Percentiles rank a stretch among this genome's conserved stretches.
phyloP scores from a whole-genome alignment of 257 asterid genomes.

The Solanum sitiens region DNA sequence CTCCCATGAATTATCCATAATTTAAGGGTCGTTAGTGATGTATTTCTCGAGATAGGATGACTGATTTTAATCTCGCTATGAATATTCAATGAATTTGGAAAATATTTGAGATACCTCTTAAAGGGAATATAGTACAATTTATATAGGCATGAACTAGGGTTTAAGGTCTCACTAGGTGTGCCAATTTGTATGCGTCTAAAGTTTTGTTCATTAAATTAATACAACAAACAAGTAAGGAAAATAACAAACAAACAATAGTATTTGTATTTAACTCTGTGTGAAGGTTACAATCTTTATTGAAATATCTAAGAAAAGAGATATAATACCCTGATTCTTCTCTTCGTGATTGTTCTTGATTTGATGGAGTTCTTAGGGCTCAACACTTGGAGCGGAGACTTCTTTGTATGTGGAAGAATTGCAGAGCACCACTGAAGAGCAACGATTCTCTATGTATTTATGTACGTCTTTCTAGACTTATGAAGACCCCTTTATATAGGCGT shows the following conservation, averaged over 20 bases:
- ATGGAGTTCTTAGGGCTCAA: background rate
- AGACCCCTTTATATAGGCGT: background rate
- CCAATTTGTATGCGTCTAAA: background rate
- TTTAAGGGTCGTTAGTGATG: too few relatives aligned
- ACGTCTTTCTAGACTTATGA: background rate
- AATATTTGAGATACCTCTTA: too few relatives aligned
- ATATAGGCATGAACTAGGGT: too few relatives aligned
- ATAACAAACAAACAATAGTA: too few relatives aligned
- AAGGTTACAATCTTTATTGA: too few relatives aligned
- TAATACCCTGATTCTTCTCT: background rate
- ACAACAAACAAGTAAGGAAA: background rate
- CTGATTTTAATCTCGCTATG: too few relatives aligned
- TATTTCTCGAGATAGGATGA: too few relatives aligned
- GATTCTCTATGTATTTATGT: background rate
- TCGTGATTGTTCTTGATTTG: background rate
- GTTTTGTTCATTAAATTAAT: too few relatives aligned
- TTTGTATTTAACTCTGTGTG: background rate
- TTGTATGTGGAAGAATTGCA: background rate
- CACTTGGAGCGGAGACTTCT: background rate
- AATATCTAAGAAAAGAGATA: background rate
- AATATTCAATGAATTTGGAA: too few relatives aligned
- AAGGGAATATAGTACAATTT: too few relatives aligned
- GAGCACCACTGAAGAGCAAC: background rate
- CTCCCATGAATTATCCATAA: too few relatives aligned
- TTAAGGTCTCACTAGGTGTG: too few relatives aligned